A percentile compares a stretch with the other conserved stretches of the same genome.
These are phyloP conservation scores for Hypericum androsaemum DNA, from an alignment of 345 rosid species.

Conservation along the genomic window DNA sequence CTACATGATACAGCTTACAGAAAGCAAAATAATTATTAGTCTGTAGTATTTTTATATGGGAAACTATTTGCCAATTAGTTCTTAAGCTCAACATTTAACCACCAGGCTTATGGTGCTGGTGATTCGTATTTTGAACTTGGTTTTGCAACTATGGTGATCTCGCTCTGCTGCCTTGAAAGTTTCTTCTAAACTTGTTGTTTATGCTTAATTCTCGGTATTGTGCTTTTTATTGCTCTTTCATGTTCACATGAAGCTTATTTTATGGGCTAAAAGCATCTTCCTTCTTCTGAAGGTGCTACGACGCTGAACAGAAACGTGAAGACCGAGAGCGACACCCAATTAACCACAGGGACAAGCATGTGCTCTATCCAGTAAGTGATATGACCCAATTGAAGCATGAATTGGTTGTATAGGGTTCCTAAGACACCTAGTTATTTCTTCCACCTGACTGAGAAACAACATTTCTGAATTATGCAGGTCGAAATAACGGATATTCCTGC, in stretches of 20 bases:
- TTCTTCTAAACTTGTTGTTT: no score
- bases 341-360: conserved; percentile 64
- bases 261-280: neutral
- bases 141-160: no score
- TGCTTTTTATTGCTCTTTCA: no score
- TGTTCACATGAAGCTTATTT: neutral
- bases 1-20: no score
- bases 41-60: no score
- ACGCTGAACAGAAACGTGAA: conserved; percentile 71
- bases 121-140: no score
- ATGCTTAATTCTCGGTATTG: no score
- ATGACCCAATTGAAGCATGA: conserved; percentile 5
- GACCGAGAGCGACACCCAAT: conserved; percentile 82
- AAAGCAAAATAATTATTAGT: no score
- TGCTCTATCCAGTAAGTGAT: conserved; percentile 62
- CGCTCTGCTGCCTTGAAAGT: no score
- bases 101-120: no score
- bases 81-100: no score
- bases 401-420: neutral
- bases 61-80: no score
- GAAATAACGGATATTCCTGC: conserved; percentile 55
- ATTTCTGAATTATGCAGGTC: conserved; percentile 35
- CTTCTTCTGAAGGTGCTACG: conserved; percentile 55
- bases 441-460: conserved; percentile 13
- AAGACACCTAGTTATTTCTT: conserved; percentile 1